phyloP scores from a whole-genome alignment of 306 rosid species.

The Cucumis sativus region DNA sequence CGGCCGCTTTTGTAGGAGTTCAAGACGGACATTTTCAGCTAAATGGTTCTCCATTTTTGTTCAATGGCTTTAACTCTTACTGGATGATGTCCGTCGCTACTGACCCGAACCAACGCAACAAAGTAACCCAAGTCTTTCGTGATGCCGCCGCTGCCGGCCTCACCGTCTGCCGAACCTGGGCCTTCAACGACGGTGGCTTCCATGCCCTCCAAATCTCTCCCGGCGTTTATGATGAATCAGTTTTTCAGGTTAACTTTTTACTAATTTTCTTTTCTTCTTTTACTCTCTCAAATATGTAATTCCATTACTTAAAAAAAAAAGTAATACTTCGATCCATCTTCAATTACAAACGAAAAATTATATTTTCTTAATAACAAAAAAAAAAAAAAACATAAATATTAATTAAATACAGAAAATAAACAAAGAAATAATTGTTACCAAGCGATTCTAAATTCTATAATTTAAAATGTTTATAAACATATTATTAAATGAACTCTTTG shows the following conservation, averaged over 20 bases:
- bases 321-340: too few relatives aligned
- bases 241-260: slow-evolving; percentile 42
- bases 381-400: too few relatives aligned
- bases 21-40: slow-evolving; percentile 7
- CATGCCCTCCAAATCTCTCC: slow-evolving; percentile 65
- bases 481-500: too few relatives aligned
- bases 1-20: neutral
- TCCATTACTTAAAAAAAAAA: too few relatives aligned
- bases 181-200: slow-evolving; percentile 70
- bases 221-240: slow-evolving; percentile 61
- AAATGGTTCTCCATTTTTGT: slow-evolving; percentile 59
- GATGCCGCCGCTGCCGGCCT: slow-evolving; percentile 51
- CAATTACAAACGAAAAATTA: too few relatives aligned
- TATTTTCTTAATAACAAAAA: too few relatives aligned
- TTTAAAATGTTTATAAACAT: too few relatives aligned
- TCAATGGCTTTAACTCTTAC: slow-evolving; percentile 79
- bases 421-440: too few relatives aligned
- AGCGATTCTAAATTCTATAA: too few relatives aligned
- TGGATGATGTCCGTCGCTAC: slow-evolving; percentile 75
- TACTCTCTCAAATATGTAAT: too few relatives aligned
- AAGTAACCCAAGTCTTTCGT: slow-evolving; percentile 47
- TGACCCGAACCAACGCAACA: slow-evolving; percentile 60
- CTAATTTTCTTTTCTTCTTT: too few relatives aligned
- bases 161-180: slow-evolving; percentile 73
- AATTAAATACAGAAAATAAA: too few relatives aligned